Base-by-base conservation (phyloP, 805 yeast genomes). In the Ogataea henricii region DNA sequence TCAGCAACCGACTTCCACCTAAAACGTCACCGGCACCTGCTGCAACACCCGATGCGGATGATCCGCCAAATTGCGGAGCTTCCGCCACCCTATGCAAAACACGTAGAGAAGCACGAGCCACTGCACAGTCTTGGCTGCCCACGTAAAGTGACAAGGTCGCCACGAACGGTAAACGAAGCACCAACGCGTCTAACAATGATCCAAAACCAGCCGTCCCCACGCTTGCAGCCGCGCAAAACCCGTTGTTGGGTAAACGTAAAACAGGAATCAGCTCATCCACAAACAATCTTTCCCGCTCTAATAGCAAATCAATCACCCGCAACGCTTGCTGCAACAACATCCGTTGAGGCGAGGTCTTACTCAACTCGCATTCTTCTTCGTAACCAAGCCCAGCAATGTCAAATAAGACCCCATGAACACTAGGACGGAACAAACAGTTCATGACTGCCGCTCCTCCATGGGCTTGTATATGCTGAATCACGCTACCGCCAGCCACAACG, bases 131-230 rank as follows among this genome's bases (percentile, higher is more conserved):
- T 4, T 74, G 62, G 1, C 82, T 69, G 1, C 95, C 89, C 43
- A 86, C 81, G 58, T 88, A 89, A 14, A 90, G 66, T 0, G 94
- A 86, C 38, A 90, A 63, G 53, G 87, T 87, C 0, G 88, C 87
- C 18, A 91, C 75, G 8, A 87, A 68, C 0, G 89, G 79, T n/a
- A 90, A 67, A 51, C 87, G 79, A 63, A 83, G 81, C 20, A 87
- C 67, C 7, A 91, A 68, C 0, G 91, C 84, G 58, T 89, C 95
- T 58, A 74, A 82, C 54, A 87, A 87, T 3, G 86, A 77, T 12
- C 77, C 67, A 6, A 83, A 60, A 0, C 88, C 90, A 56, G 78
- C 83, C 2, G 82, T 74, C 6, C 87, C 85, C 41, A 77, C 53
- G 59, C 55, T 60, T 12, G 70, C 64, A 1, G 82, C 76, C 43